Percentiles rank a stretch among this genome's conserved stretches.
Evolutionary conservation across 2,329 filamentous ascomycete genomes (phyloP).

Genomic region (Ophiocordyceps camponoti-leonardi): DNA sequence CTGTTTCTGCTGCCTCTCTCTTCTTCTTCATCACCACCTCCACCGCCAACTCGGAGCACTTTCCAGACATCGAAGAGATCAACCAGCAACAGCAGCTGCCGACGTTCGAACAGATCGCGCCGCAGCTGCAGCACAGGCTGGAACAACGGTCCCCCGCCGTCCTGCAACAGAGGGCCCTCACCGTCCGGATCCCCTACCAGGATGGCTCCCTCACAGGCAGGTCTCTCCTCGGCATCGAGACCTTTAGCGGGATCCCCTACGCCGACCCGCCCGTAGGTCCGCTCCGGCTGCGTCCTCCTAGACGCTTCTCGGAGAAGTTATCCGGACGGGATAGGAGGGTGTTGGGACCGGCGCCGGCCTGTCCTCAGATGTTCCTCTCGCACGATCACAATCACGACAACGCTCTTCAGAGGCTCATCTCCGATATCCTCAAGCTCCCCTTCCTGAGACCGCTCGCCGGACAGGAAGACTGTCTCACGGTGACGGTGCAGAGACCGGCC

Average conservation of each 20-base stretch:
- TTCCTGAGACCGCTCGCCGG: conserved; percentile 31
- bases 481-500: conserved; percentile 41
- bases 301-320: conserved; percentile 33
- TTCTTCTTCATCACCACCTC: too few species aligned
- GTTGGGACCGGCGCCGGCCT: conserved; percentile 39
- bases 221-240: conserved; percentile 27
- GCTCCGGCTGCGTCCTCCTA: conserved; percentile 51
- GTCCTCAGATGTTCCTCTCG: conserved; percentile 55
- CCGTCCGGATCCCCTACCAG: conserved; percentile 31
- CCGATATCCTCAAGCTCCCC: conserved; percentile 32
- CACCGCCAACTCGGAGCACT: too few species aligned
- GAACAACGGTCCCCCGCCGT: not conserved
- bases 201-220: conserved; percentile 41
- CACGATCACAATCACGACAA: conserved; percentile 24
- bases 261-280: conserved; percentile 39
- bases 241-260: conserved; percentile 47
- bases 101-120: not conserved
- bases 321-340: conserved; percentile 38
- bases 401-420: conserved; percentile 26
- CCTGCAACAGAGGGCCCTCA: conserved; percentile 28
- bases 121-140: not conserved
- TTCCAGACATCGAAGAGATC: too few species aligned
- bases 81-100: not conserved
- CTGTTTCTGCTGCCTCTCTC: too few species aligned
- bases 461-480: conserved; percentile 46